These are phyloP conservation scores for Albatrellus sp. DNA, from an alignment of 1,284 basidiomycete species.

Conservation along the genomic window DNA sequence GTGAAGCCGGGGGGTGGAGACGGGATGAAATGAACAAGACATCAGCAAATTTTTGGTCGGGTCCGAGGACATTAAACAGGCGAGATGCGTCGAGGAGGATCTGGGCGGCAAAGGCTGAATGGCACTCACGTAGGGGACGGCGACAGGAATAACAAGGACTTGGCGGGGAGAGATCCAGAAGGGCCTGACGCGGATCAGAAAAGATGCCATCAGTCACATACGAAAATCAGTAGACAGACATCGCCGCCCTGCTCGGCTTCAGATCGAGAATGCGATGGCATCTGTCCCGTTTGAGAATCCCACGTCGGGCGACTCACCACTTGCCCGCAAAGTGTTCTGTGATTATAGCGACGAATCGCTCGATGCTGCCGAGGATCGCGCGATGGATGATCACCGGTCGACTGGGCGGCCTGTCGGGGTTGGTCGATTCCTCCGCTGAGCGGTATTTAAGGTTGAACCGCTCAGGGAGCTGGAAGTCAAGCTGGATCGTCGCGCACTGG, in stretches of 20 bases:
- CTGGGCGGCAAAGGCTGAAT: background rate
- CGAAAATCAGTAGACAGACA: too few relatives aligned
- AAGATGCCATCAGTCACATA: too few relatives aligned
- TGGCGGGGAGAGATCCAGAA: slow-evolving; percentile 98
- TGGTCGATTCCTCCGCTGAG: slow-evolving; percentile 51
- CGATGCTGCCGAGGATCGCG: slow-evolving; percentile 89
- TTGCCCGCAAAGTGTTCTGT: slow-evolving; percentile 97
- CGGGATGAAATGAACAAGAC: too few relatives aligned
- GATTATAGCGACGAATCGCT: slow-evolving; percentile 95
- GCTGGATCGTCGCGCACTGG: slow-evolving; percentile 98
- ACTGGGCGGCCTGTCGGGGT: slow-evolving; percentile 44
- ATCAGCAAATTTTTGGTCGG: too few relatives aligned
- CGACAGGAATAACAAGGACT: slow-evolving; percentile 90
- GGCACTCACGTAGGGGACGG: slow-evolving; percentile 64
- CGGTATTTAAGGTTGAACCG: slow-evolving; percentile 94
- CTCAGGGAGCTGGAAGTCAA: slow-evolving; percentile 99
- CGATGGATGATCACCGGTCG: slow-evolving; percentile 98
- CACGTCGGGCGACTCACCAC: slow-evolving; percentile 47
- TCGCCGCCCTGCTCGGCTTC: too few relatives aligned
- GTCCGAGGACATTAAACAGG: background rate
- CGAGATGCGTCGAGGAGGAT: slow-evolving; percentile 4
- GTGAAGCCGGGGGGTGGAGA: too few relatives aligned
- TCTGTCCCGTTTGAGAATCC: background rate
- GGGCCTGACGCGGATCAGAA: slow-evolving; percentile 41
- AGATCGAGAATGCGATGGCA: too few relatives aligned